Percentiles rank a stretch among this genome's conserved stretches.
Conservation (phyloP, 1,139 yeast genomes). For the Meyerozyma athensensis region DNA sequence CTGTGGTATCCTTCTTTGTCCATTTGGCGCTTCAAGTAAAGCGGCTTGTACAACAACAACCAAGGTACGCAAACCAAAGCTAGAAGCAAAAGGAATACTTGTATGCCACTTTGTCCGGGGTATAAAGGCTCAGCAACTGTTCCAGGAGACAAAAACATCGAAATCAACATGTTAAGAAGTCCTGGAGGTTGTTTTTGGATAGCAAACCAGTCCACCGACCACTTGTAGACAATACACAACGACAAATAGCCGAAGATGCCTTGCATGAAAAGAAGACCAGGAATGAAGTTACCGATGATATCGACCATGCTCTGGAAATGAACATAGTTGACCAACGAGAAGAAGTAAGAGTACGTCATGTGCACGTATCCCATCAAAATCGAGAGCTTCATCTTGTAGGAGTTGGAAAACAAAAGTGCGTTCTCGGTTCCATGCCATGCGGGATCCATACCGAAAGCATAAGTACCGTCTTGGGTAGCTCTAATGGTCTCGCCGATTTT, state of each 20-base stretch:
- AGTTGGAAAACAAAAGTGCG: constrained; percentile 66
- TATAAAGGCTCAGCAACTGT: constrained; percentile 62
- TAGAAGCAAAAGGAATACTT: constrained; percentile 50
- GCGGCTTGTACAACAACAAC: constrained; percentile 64
- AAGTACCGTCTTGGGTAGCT: constrained; percentile 55
- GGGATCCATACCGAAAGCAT: constrained; percentile 66
- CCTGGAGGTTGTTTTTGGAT: constrained; percentile 72
- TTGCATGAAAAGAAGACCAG: constrained; percentile 78
- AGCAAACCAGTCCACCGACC: constrained; percentile 76
- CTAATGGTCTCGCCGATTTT: constrained; percentile 52
- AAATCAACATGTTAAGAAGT: constrained; percentile 72
- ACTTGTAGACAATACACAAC: constrained; percentile 67
- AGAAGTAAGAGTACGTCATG: constrained; percentile 69
- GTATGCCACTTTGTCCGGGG: constrained; percentile 58
- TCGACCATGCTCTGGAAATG: constrained; percentile 59
- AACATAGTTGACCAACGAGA: constrained; percentile 62
- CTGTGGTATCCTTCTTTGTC: constrained; percentile 22
- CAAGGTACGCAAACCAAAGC: constrained; percentile 78
- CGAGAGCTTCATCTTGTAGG: constrained; percentile 78
- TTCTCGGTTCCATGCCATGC: constrained; percentile 85
- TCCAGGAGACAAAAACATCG: constrained; percentile 80
- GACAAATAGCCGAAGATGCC: constrained; percentile 77
- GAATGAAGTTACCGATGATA: constrained; percentile 71
- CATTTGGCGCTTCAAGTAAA: constrained; percentile 35
- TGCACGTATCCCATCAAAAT: constrained; percentile 76